A percentile compares a stretch with the other conserved stretches of the same genome.
Conservation (phyloP, 768 basidiomycete genomes). For the Boletus tomentosulus region DNA sequence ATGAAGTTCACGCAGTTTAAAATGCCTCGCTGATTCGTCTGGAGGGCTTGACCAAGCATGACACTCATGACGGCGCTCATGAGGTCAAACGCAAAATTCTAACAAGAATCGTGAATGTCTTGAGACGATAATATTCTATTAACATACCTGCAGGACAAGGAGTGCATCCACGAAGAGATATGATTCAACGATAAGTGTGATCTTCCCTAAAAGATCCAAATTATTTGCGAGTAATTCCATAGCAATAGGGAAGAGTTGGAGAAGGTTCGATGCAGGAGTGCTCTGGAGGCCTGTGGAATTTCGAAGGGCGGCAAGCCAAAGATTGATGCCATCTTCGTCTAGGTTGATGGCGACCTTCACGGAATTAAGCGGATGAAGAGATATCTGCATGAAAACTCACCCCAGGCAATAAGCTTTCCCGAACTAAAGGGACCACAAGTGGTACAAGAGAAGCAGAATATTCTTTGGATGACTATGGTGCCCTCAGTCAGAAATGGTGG, state of each 20-base stretch:
- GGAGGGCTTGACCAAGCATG: slow-evolving; percentile 45
- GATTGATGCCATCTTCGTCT: slow-evolving; percentile 71
- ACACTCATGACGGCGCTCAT: slow-evolving; percentile 54
- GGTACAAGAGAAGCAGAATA: slow-evolving; percentile 51
- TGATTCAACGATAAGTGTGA: slow-evolving; percentile 65
- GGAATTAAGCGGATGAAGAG: background rate
- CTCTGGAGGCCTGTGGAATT: slow-evolving; percentile 55
- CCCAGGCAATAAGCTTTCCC: slow-evolving; percentile 55
- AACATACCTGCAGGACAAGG: slow-evolving; percentile 57
- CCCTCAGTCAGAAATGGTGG: background rate
- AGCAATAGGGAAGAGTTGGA: slow-evolving; percentile 62
- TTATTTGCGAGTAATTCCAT: slow-evolving; percentile 61
- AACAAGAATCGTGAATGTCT: background rate
- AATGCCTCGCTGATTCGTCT: slow-evolving; percentile 58
- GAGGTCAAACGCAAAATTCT: slow-evolving; percentile 55
- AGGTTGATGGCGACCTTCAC: slow-evolving; percentile 60
- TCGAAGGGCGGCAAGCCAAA: slow-evolving; percentile 71
- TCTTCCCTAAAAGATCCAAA: slow-evolving; percentile 68
- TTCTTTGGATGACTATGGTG: slow-evolving; percentile 59
- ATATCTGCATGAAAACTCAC: slow-evolving; percentile 33
- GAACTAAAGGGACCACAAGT: slow-evolving; percentile 61
- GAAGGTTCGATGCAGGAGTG: slow-evolving; percentile 47
- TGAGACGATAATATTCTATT: background rate
- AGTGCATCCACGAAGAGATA: slow-evolving; percentile 72
- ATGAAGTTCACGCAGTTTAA: slow-evolving; percentile 56